A percentile compares a stretch with the other conserved stretches of the same genome.
Evolutionary conservation across 257 asterid genomes (phyloP).

Genomic region (Capsicum chinense): DNA sequence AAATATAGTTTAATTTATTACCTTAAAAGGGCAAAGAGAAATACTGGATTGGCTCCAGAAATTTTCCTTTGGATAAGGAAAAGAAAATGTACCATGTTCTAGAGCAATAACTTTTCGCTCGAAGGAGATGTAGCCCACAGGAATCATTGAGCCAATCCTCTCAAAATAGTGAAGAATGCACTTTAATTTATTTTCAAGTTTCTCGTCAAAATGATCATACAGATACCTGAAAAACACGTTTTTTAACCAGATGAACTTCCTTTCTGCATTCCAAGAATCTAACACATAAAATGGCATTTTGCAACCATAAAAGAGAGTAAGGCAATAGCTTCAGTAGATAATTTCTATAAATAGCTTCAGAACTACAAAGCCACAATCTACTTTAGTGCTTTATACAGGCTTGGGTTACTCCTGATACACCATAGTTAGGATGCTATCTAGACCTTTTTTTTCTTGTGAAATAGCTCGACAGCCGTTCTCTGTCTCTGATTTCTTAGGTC

Average conservation of each 20-base stretch:
- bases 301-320: not conserved
- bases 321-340: constrained; percentile 6
- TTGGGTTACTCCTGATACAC: not conserved
- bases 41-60: constrained; percentile 71
- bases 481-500: not conserved
- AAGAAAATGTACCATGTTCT: constrained; percentile 39
- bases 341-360: not conserved
- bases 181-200: constrained; percentile 72
- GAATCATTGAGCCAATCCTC: constrained; percentile 63
- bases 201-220: constrained; percentile 54
- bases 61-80: constrained; percentile 58
- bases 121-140: constrained; percentile 73
- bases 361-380: not conserved
- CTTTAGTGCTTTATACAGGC: constrained; percentile 9
- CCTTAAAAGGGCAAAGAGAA: constrained; percentile 78
- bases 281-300: not conserved
- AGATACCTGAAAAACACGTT: constrained; percentile 56
- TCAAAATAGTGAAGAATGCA: constrained; percentile 85
- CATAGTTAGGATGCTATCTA: not conserved
- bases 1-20: constrained; percentile 36
- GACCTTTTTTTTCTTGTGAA: constrained; percentile 14
- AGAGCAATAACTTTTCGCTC: constrained; percentile 80
- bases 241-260: not conserved
- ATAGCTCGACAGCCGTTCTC: not conserved
- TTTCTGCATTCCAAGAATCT: constrained; percentile 6